phyloP scores from a whole-genome alignment of 176 grass and related monocot genomes.

The Cymbopogon citratus region DNA sequence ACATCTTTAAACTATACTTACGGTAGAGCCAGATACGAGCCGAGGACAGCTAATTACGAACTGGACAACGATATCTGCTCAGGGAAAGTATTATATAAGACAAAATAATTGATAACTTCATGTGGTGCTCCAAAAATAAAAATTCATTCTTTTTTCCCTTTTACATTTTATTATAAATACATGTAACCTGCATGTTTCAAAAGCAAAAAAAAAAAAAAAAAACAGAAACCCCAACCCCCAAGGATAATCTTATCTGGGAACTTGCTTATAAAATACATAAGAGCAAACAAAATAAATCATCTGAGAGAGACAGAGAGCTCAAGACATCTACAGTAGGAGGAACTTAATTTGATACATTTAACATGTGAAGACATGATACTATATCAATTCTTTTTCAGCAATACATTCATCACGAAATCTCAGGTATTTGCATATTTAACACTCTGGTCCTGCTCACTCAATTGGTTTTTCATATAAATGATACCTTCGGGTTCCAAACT shows the following conservation, averaged over 20 bases:
- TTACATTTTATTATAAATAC: background rate
- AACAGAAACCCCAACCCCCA: background rate
- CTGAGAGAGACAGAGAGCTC: background rate
- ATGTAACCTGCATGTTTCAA: background rate
- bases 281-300: background rate
- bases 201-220: too few relatives aligned
- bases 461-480: background rate
- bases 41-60: slow-evolving; percentile 78
- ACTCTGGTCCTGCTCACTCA: background rate
- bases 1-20: slow-evolving; percentile 41
- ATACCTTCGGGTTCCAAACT: slow-evolving; percentile 56
- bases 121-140: slow-evolving; percentile 4
- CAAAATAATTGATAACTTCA: background rate
- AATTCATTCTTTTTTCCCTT: background rate
- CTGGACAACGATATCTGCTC: slow-evolving; percentile 72
- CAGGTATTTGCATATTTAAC: background rate
- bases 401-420: background rate
- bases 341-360: slow-evolving; percentile 6
- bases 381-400: background rate
- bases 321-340: background rate
- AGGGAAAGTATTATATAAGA: slow-evolving; percentile 19
- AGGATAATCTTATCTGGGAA: background rate
- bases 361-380: background rate
- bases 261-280: background rate
- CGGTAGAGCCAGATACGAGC: slow-evolving; percentile 51